Evolutionary conservation across 2,329 filamentous ascomycete genomes (phyloP).

Genomic region (Fusarium sulawesiense): DNA sequence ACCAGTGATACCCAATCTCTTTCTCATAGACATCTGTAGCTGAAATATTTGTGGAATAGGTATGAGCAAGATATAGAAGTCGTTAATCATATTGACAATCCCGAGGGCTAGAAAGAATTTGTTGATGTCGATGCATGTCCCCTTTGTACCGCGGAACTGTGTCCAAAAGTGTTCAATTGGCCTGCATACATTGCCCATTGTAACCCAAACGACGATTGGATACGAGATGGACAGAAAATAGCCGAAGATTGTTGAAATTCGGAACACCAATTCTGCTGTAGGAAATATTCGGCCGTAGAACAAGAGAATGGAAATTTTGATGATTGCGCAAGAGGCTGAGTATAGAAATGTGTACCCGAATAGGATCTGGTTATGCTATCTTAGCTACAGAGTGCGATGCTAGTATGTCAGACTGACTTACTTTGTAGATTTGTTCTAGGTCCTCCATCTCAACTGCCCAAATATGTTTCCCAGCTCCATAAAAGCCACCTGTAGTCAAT

Average conservation of each 20-base stretch:
- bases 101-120: constrained; percentile 22
- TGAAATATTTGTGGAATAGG: constrained; percentile 15
- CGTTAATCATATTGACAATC: constrained; percentile 18
- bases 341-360: constrained; percentile 20
- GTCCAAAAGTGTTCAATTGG: constrained; percentile 13
- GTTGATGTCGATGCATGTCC: constrained; percentile 24
- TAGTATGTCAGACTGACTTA: too few species aligned
- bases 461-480: constrained; percentile 18
- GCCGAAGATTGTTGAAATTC: background rate
- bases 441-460: constrained; percentile 10
- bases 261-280: background rate
- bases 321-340: background rate
- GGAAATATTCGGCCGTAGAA: constrained; percentile 27
- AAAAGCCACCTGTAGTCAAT: constrained; percentile 1
- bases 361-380: background rate
- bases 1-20: constrained; percentile 7
- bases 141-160: constrained; percentile 2
- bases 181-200: constrained; percentile 16
- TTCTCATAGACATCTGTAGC: constrained; percentile 14
- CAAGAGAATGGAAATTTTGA: constrained; percentile 29
- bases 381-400: background rate
- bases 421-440: constrained; percentile 14
- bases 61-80: constrained; percentile 11
- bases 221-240: constrained; percentile 23
- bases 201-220: constrained; percentile 18